These are phyloP conservation scores for Exophiala dermatitidis DNA, from an alignment of 2,329 filamentous ascomycete genomes.

Conservation along the genomic window DNA sequence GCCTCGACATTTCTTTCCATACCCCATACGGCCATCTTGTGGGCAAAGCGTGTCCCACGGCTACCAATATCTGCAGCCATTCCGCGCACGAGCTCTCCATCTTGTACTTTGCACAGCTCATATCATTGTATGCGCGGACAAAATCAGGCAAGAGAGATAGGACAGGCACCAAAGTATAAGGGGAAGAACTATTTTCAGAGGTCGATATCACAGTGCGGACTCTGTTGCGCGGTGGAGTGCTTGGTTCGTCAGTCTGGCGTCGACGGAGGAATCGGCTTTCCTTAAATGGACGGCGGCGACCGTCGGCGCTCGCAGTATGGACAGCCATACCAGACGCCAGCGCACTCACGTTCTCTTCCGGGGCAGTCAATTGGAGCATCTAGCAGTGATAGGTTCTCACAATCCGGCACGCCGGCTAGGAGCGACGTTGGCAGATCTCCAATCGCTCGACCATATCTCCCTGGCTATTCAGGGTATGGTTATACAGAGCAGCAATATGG, in stretches of 20 bases:
- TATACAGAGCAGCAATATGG: constrained; percentile 49
- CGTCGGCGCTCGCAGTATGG: constrained; percentile 69
- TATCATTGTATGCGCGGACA: constrained; percentile 14
- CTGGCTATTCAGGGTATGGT: constrained; percentile 45
- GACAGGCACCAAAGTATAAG: constrained; percentile 13
- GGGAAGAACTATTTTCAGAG: constrained; percentile 4
- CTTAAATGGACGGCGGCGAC: constrained; percentile 69
- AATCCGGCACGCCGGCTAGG: constrained; percentile 34
- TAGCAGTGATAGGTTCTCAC: constrained; percentile 42
- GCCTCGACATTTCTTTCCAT: constrained; percentile 1
- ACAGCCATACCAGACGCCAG: constrained; percentile 53
- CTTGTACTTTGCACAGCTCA: neutral
- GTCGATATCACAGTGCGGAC: constrained; percentile 4
- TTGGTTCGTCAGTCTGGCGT: constrained; percentile 20
- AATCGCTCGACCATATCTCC: constrained; percentile 32
- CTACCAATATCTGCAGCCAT: neutral
- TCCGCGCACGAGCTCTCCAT: neutral
- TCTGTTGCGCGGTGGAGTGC: neutral
- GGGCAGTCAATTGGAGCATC: constrained; percentile 37
- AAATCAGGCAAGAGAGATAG: constrained; percentile 5
- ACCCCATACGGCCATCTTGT: neutral
- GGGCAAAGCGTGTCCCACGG: neutral
- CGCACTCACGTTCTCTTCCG: constrained; percentile 22
- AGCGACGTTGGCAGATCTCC: constrained; percentile 33
- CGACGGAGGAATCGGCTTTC: constrained; percentile 15